Conservation (phyloP, 1,284 basidiomycete species). For the Ustilago nuda region DNA sequence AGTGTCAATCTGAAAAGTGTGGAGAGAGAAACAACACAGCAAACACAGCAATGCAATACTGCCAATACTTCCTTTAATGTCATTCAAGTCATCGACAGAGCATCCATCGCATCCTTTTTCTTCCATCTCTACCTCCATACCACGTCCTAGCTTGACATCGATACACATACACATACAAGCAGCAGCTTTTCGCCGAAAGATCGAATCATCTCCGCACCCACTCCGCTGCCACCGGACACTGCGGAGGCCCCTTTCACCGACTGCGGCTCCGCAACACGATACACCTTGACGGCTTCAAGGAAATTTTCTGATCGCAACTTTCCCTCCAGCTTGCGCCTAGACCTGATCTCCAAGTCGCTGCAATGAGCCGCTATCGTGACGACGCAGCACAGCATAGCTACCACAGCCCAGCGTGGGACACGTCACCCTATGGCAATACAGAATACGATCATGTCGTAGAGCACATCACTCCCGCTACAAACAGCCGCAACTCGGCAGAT, state of each 20-base stretch:
- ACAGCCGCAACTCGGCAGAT: conserved; percentile 32
- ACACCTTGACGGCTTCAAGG: neutral
- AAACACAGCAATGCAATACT: conserved; percentile 5
- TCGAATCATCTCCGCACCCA: neutral
- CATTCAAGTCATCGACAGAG: neutral
- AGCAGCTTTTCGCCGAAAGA: neutral
- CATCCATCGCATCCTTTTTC: neutral
- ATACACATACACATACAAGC: neutral
- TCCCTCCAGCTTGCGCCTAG: neutral
- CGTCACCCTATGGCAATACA: conserved; percentile 35
- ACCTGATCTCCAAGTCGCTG: neutral
- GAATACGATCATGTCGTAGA: conserved; percentile 30
- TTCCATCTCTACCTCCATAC: neutral
- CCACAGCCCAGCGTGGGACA: conserved; percentile 41
- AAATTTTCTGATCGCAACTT: neutral
- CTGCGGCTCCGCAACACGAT: neutral
- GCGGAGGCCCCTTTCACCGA: neutral
- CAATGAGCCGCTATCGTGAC: conserved; percentile 34
- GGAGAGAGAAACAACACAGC: conserved; percentile 15
- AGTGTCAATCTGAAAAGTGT: conserved; percentile 9
- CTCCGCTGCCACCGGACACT: neutral
- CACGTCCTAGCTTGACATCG: neutral
- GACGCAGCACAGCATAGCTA: conserved; percentile 42
- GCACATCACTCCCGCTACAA: conserved; percentile 7
- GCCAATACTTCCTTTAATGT: neutral